Base-by-base conservation (phyloP, 2,329 filamentous ascomycete species). In the Neonectria hederae region DNA sequence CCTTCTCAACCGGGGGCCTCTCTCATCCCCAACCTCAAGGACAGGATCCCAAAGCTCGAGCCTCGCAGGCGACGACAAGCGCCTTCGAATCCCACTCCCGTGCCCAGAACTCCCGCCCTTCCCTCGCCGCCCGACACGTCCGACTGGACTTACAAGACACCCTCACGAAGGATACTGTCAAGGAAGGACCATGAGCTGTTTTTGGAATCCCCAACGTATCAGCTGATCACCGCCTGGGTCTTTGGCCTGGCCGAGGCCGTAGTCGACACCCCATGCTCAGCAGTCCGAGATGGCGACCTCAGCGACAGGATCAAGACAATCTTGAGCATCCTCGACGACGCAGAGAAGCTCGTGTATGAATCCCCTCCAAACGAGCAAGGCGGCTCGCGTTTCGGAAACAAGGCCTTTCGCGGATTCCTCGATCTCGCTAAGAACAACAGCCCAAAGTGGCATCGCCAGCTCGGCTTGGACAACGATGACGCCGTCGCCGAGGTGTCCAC, bases 371-470 rank as follows among this genome's bases (percentile, higher is more conserved):
- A 95, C 70, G 94, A 98, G 68, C 92, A 94, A 51, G 91, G 89
- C 30, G 94, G 94, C 49, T 97, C 94, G 9, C 87, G 96, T 26
- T 99, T 99, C 77, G 97, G 96, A 51, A 99, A 99, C 80, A 94
- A 94, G 70, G 89, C 92, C 2, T 99, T 99, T 80, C 89, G 93
- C 54, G 85, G 87, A 62, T 94, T 97, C 74, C 86, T 97, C 60
- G 92, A 93, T 76, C 86, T 87, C 49, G 81, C 92, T 19, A 85
- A 85, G 69, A 84, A 84, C 22, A 85, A 84, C 66, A 82, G 84
- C 56, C 70, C 76, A 2, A 77, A 74, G 42, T 95, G 92, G 92
- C 92, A 95, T 75, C 76, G 79, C 35, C 76, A 79, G 48, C 83
- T 94, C 2, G 87, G 86, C 5, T 65, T 92, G 9, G 74, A 77